Evolutionary conservation across 2,329 filamentous ascomycete species (phyloP).

Genomic region (Cladosporium sp.): DNA sequence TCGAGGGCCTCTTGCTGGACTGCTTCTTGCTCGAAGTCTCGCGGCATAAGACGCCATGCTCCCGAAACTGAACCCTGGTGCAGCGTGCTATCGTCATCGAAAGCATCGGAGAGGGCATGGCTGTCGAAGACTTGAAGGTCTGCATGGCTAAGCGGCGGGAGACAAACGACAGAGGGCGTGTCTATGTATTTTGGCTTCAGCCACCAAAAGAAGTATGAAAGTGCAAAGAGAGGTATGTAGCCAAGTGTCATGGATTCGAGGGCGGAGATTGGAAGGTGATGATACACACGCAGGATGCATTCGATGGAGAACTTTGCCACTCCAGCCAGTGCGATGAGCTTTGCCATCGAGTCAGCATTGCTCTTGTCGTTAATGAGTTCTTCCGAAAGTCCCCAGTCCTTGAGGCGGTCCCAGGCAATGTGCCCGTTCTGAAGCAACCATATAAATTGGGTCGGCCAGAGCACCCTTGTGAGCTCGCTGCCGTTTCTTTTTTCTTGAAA

Average conservation of each 20-base stretch:
- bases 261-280: conserved; percentile 37
- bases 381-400: conserved; percentile 32
- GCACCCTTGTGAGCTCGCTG: conserved; percentile 23
- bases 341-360: conserved; percentile 36
- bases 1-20: conserved; percentile 22
- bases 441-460: conserved; percentile 39
- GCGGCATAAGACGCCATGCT: conserved; percentile 35
- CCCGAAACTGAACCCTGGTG: conserved; percentile 30
- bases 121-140: conserved; percentile 30
- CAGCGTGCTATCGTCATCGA: conserved; percentile 31
- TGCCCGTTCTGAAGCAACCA: conserved; percentile 35
- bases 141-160: conserved; percentile 31
- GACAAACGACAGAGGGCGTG: conserved; percentile 33
- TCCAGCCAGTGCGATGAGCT: conserved; percentile 34
- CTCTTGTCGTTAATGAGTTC: conserved; percentile 37
- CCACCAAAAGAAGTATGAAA: conserved; percentile 41
- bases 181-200: conserved; percentile 41
- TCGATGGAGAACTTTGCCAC: conserved; percentile 38
- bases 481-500: conserved; percentile 1
- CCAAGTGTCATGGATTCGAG: conserved; percentile 41
- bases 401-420: conserved; percentile 33
- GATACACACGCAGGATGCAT: conserved; percentile 34
- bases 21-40: conserved; percentile 36
- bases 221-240: conserved; percentile 39
- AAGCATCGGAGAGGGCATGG: conserved; percentile 31